A percentile compares a stretch with the other conserved stretches of the same genome.
phyloP scores from a whole-genome alignment of 805 yeast genomes.

The Metschnikowia hibisci region DNA sequence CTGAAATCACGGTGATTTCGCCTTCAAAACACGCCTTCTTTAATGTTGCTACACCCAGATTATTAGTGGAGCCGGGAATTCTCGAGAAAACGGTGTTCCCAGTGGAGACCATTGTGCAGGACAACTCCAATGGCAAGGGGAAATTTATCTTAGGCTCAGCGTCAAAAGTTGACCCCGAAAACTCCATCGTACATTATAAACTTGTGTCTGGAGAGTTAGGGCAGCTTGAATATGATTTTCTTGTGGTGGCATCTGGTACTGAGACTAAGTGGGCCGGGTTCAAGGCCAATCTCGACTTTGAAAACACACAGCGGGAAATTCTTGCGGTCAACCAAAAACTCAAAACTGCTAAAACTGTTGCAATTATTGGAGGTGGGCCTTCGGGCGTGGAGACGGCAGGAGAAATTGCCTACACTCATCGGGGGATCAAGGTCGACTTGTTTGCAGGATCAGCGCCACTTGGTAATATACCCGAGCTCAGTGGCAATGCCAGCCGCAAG shows the following conservation, averaged over 20 bases:
- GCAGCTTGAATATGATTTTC: conserved; percentile 24
- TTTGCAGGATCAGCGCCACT: conserved; percentile 17
- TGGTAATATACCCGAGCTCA: conserved; percentile 4
- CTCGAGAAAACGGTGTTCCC: conserved; percentile 18
- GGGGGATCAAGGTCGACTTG: conserved; percentile 21
- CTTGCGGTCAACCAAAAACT: conserved; percentile 16
- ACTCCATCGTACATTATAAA: conserved; percentile 16
- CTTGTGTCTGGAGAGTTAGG: conserved; percentile 5
- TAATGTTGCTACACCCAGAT: conserved; percentile 30
- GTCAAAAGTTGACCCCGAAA: conserved; percentile 23
- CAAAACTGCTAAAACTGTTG: conserved; percentile 25
- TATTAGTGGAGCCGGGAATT: conserved; percentile 25
- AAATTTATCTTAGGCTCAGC: conserved; percentile 26
- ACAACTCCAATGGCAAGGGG: conserved; percentile 15
- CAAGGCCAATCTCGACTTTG: conserved; percentile 22
- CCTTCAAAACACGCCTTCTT: conserved; percentile 24
- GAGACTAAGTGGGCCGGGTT: conserved; percentile 20
- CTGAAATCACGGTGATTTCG: conserved; percentile 24
- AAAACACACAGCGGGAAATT: conserved; percentile 17
- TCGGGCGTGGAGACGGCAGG: conserved; percentile 39
- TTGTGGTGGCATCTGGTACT: conserved; percentile 36
- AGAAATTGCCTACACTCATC: conserved; percentile 26
- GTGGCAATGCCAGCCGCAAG: conserved; percentile 7
- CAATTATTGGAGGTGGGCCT: conserved; percentile 39
- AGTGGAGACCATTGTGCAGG: conserved; percentile 18